Base-by-base conservation (phyloP, 2,329 filamentous ascomycete genomes). In the Paradendryphiella salina region DNA sequence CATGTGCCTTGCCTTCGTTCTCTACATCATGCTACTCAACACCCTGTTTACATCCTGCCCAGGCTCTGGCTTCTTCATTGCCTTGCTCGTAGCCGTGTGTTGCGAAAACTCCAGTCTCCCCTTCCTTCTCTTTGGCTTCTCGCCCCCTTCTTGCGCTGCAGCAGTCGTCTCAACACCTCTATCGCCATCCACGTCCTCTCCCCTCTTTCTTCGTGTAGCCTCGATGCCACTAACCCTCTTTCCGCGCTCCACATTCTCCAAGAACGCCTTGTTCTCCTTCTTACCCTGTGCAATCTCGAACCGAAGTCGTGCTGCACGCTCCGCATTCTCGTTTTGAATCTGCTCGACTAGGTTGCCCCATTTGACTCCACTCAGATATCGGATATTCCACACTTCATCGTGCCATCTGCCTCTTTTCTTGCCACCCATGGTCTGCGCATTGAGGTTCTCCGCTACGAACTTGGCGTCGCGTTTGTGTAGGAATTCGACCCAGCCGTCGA, bases 401-500 rank as follows among this genome's bases (percentile, higher is more conserved):
- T 88, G 84, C 76, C 93, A 95, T 70, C 88, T 90, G 40, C 82
- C 83, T 10, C 89, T 82, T 76, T 95, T 95, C 76, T 92, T 92
- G 20, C 90, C 90, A 42, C 89, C 89, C 58, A 94, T 88, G 10
- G 82, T 89, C 56, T 82, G 83, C 34, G 87, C 87, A 67, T 95
- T 95, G 41, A 95, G 78, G 20, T 88, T 80, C 60, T 90, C 87
- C 41, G 85, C 88, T 0, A 84, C 86, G n/a, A 82, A 77, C 71
- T 92, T 90, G 29, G 90, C 90, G 56, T 92, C 85, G 57, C 81
- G 80, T 73, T 94, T 94, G 56, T 81, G 80, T 29, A 84, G 73
- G 64, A 93, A 95, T 71, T 95, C 90, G 21, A 94, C 84, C 90
- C 90, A 95, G 37, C 90, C 90, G 72, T 95, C 90, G 3, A 84